These are phyloP conservation scores for Penicillium sclerotiorum DNA, from an alignment of 2,329 filamentous ascomycete species.

Conservation along the genomic window DNA sequence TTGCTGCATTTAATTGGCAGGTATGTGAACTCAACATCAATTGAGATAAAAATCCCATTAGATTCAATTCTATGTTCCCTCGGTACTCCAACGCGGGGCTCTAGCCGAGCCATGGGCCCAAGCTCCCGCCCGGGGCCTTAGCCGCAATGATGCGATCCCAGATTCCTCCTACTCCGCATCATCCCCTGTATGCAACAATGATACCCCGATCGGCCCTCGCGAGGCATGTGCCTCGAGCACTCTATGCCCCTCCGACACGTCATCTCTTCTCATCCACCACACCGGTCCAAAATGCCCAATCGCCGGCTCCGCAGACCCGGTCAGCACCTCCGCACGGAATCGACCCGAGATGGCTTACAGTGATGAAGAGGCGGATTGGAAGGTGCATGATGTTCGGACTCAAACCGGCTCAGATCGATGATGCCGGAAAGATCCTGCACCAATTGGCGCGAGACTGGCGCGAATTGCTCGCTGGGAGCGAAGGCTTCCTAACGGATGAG, in stretches of 20 bases:
- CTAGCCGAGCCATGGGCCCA: slow-evolving; percentile 19
- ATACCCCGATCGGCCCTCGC: slow-evolving; percentile 20
- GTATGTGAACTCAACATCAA: no score
- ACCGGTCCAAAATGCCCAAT: slow-evolving; percentile 17
- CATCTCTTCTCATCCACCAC: slow-evolving; percentile 27
- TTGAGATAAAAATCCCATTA: no score
- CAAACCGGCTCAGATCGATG: slow-evolving; percentile 56
- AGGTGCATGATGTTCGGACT: slow-evolving; percentile 77
- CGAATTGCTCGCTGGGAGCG: slow-evolving; percentile 69
- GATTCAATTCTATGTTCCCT: no score
- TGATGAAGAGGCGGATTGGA: slow-evolving; percentile 68
- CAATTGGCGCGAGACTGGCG: slow-evolving; percentile 69
- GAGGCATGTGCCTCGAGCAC: slow-evolving; percentile 21
- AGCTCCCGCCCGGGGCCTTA: slow-evolving; percentile 15
- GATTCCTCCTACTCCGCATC: background rate
- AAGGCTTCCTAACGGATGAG: slow-evolving; percentile 71
- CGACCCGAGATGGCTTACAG: slow-evolving; percentile 68
- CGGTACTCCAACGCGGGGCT: slow-evolving; percentile 22
- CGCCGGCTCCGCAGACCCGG: slow-evolving; percentile 14
- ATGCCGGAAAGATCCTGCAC: slow-evolving; percentile 62
- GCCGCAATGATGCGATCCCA: slow-evolving; percentile 8
- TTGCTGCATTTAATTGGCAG: no score
- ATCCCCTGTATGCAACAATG: slow-evolving; percentile 27
- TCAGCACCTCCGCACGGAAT: slow-evolving; percentile 32
- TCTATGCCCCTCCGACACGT: slow-evolving; percentile 4